Conservation (phyloP, 306 rosid genomes). For the Cotoneaster glaucophyllus region DNA sequence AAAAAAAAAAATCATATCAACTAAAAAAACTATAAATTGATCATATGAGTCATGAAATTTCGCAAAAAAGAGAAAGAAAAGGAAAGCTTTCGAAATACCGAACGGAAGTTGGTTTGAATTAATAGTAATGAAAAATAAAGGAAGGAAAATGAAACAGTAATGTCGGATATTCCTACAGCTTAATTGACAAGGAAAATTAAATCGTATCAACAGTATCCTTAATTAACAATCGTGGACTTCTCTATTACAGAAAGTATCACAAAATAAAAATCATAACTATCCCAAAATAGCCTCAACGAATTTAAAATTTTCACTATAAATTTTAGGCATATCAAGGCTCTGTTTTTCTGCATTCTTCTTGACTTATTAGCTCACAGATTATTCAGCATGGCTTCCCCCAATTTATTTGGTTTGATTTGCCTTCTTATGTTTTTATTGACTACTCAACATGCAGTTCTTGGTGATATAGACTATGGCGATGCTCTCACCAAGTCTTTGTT, state of each 20-base stretch:
- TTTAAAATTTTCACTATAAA: neutral
- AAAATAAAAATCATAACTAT: neutral
- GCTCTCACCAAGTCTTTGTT: constrained; percentile 43
- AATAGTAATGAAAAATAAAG: no score
- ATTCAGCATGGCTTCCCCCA: neutral
- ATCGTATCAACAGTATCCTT: no score
- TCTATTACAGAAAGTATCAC: neutral
- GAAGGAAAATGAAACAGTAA: no score
- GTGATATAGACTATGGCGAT: constrained; percentile 16
- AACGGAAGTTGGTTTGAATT: no score
- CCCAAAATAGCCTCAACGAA: neutral
- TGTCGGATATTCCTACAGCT: no score
- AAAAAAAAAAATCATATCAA: no score
- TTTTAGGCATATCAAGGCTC: neutral
- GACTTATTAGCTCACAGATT: neutral
- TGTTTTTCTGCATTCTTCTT: neutral
- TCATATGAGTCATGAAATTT: no score
- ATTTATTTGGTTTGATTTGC: neutral
- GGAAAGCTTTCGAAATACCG: no score
- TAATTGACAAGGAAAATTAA: no score
- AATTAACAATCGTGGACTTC: neutral
- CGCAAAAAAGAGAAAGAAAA: no score
- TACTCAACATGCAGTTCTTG: neutral
- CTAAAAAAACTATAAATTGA: no score
- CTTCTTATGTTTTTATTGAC: neutral